These are phyloP conservation scores for Geranomyces variabilis DNA, from an alignment of 192 early-diverging fungal genomes.

Conservation along the genomic window DNA sequence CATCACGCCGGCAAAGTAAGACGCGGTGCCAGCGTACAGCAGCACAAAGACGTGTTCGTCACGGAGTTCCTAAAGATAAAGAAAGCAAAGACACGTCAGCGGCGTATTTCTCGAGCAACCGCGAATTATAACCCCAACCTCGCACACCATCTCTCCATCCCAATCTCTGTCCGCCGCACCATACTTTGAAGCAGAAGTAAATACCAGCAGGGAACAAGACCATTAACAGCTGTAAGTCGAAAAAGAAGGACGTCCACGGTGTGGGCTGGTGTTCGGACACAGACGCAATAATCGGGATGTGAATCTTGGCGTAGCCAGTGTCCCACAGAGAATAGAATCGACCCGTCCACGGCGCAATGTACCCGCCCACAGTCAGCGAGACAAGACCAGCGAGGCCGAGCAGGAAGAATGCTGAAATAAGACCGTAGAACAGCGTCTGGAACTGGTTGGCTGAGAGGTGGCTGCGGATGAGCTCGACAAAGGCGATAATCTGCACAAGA, in stretches of 20 bases:
- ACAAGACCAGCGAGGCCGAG: constrained; percentile 69
- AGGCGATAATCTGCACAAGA: constrained; percentile 91
- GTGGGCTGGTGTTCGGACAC: constrained; percentile 99
- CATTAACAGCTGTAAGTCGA: constrained; percentile 97
- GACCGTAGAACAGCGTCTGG: constrained; percentile 72
- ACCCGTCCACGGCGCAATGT: constrained; percentile 97
- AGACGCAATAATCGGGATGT: constrained; percentile 99
- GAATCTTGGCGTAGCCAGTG: constrained; percentile 98
- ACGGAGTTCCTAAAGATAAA: constrained; percentile 60
- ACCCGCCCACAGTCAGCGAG: constrained; percentile 75
- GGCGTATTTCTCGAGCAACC: background rate
- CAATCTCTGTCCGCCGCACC: too few relatives aligned
- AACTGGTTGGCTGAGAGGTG: constrained; percentile 85
- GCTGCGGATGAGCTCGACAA: constrained; percentile 80
- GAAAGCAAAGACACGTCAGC: background rate
- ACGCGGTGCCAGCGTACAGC: constrained; percentile 94
- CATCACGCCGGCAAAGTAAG: constrained; percentile 99
- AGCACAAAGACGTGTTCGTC: constrained; percentile 98
- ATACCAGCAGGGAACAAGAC: constrained; percentile 96
- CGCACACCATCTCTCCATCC: too few relatives aligned
- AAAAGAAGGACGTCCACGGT: constrained; percentile 99
- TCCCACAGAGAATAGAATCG: constrained; percentile 99
- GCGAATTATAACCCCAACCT: too few relatives aligned
- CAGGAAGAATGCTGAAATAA: constrained; percentile 61
- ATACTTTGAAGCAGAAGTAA: constrained; percentile 89